A percentile compares a stretch with the other conserved stretches of the same genome.
Evolutionary conservation across 2,329 filamentous ascomycete species (phyloP).

Genomic region (Arthrobotrys conoides): DNA sequence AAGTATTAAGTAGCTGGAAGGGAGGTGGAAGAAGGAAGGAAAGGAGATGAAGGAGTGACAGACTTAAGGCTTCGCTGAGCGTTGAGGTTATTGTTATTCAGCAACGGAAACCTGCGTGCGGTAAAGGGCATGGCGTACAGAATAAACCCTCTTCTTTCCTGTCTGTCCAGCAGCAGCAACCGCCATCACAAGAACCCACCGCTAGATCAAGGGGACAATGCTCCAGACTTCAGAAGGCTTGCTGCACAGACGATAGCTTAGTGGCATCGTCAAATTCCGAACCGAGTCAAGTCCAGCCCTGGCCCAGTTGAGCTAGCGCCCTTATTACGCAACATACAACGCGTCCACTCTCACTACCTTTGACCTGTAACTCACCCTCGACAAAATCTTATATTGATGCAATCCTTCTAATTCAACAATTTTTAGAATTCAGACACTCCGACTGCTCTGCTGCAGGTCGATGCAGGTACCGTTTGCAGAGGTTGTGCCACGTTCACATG

Average conservation of each 20-base stretch:
- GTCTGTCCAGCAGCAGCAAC: neutral
- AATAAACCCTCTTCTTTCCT: slow-evolving; percentile 1
- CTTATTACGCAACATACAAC: slow-evolving; percentile 52
- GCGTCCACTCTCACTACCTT: slow-evolving; percentile 40
- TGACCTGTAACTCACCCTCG: slow-evolving; percentile 8
- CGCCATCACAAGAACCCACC: slow-evolving; percentile 48
- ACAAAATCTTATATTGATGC: slow-evolving; percentile 5
- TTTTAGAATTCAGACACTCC: neutral
- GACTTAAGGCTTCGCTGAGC: neutral
- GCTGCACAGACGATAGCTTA: slow-evolving; percentile 8
- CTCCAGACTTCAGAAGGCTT: slow-evolving; percentile 5
- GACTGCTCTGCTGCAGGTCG: slow-evolving; percentile 30
- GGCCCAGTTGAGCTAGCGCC: slow-evolving; percentile 31
- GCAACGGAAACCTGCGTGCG: slow-evolving; percentile 45
- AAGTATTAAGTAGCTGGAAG: neutral
- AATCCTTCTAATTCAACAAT: slow-evolving; percentile 31
- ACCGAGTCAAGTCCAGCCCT: slow-evolving; percentile 17
- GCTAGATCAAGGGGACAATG: slow-evolving; percentile 41
- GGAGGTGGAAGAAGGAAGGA: neutral
- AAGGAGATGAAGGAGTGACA: neutral
- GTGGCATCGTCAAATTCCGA: slow-evolving; percentile 32
- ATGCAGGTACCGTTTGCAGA: slow-evolving; percentile 60
- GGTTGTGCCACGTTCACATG: slow-evolving; percentile 58
- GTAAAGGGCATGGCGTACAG: slow-evolving; percentile 49
- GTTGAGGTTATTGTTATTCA: slow-evolving; percentile 33